phyloP scores from a whole-genome alignment of 306 rosid species.

The Leucaena leucocephala region DNA sequence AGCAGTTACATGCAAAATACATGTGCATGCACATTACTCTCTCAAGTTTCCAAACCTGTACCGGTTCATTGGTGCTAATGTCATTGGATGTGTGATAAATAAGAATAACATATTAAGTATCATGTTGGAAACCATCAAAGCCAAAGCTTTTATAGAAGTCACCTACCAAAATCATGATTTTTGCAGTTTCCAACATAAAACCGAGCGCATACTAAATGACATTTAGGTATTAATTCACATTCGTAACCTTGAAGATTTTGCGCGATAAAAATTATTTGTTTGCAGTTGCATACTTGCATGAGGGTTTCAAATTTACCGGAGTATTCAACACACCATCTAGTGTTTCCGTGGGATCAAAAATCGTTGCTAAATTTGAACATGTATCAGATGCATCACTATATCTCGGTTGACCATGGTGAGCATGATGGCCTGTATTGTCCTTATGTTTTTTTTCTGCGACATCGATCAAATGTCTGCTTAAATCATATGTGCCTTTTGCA shows the following conservation, averaged over 20 bases:
- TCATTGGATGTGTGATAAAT: background rate
- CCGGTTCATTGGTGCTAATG: background rate
- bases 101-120: too few species aligned
- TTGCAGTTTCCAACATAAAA: background rate
- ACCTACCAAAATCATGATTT: too few species aligned
- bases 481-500: constrained; percentile 62
- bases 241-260: constrained; percentile 5
- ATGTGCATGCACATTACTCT: background rate
- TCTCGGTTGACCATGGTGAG: background rate
- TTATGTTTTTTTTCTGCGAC: constrained; percentile 12
- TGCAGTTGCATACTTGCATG: background rate
- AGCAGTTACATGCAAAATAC: background rate
- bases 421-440: constrained; percentile 32
- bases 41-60: background rate
- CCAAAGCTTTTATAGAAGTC: too few species aligned
- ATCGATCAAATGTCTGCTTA: constrained; percentile 39
- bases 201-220: background rate
- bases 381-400: constrained; percentile 10
- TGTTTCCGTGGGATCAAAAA: constrained; percentile 38
- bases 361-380: constrained; percentile 35
- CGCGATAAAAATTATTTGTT: constrained; percentile 18
- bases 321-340: constrained; percentile 13
- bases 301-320: constrained; percentile 43
- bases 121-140: too few species aligned
- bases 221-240: background rate